These are phyloP conservation scores for Plasmodium knowlesi DNA, from an alignment of 169 alveolate species.

Conservation along the genomic window DNA sequence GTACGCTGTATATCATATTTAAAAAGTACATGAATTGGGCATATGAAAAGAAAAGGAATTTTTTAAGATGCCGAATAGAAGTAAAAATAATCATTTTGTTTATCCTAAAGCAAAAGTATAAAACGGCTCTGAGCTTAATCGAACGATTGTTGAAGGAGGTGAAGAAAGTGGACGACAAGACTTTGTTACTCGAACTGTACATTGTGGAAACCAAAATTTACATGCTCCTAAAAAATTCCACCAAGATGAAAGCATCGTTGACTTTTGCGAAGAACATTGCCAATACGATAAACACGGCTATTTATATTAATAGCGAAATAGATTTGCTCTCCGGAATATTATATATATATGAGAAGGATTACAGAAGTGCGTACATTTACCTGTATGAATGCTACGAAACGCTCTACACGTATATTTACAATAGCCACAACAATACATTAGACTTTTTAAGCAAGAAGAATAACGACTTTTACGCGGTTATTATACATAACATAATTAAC, in stretches of 20 bases:
- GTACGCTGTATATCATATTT: constrained; percentile 87
- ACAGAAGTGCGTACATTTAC: constrained; percentile 95
- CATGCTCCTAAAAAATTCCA: constrained; percentile 91
- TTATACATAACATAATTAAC: constrained; percentile 49
- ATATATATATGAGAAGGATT: constrained; percentile 90
- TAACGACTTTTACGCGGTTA: constrained; percentile 62
- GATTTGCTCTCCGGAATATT: constrained; percentile 92
- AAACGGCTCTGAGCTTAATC: constrained; percentile 90
- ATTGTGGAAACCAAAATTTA: constrained; percentile 94
- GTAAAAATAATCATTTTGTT: constrained; percentile 92
- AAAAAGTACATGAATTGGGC: constrained; percentile 94
- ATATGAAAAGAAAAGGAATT: constrained; percentile 92
- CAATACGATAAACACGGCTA: constrained; percentile 95
- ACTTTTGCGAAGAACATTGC: constrained; percentile 96
- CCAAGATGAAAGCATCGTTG: constrained; percentile 94
- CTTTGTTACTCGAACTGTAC: constrained; percentile 92
- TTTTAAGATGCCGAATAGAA: constrained; percentile 93
- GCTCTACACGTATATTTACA: constrained; percentile 88
- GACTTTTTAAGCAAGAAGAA: constrained; percentile 80
- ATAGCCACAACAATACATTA: constrained; percentile 79
- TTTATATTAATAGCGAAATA: constrained; percentile 94
- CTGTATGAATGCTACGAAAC: constrained; percentile 97
- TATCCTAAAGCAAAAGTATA: constrained; percentile 85
- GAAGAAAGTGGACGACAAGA: constrained; percentile 95
- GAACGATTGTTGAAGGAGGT: constrained; percentile 91